Base-by-base conservation (phyloP, 306 rosid species). In the Cajanus cajan region DNA sequence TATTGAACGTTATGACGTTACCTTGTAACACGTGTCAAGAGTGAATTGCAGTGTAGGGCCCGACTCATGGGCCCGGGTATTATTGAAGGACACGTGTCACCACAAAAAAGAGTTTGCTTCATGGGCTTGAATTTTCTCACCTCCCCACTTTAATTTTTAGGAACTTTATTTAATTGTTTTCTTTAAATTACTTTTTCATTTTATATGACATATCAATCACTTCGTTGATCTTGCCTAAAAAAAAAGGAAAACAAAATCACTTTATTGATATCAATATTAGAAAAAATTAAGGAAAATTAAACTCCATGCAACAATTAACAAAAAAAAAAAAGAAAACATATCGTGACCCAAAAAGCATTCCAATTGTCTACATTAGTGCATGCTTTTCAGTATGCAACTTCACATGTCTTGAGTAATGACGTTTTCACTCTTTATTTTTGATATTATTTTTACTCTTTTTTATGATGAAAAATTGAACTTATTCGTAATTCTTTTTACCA, bases 61-160 rank as follows among this genome's bases (percentile, higher is more conserved):
- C 63, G 4, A 8, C 7, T 2, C 12, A 4, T 44, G 71, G 61
- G 31, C 16, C 54, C 11, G 7, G 48, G 4, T 71, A 70, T 64
- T 63, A 68, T 54, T 76, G 74, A 16, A 8, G 6, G 13, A 36
- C 21, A 80, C 68, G 79, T 84, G 88, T 82, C 82, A 63, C 73
- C 68, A 76, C 80, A 71, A 37, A 76, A 71, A 24, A 62, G 45
- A 57, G 62, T 50, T 84, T 80, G 75, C 85, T 76, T 76, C 75
- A 10, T 37, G 19, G 7, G 14, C 52, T 47, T 74, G 34, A 31
- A 43, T 40, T 59, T 41, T 45, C 41, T 9, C 15, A 34, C 28
- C 3, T 18, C 41, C 7, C 6, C 34, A 19, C 36, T 66, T 66
- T 47, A 13, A 48, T 39, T 41, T 64, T 66, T 52, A 31, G 54